Evolutionary conservation across 257 asterid genomes (phyloP), one percentile per base, ranked within the genome.

Genomic region (Solanum dulcamara): DNA sequence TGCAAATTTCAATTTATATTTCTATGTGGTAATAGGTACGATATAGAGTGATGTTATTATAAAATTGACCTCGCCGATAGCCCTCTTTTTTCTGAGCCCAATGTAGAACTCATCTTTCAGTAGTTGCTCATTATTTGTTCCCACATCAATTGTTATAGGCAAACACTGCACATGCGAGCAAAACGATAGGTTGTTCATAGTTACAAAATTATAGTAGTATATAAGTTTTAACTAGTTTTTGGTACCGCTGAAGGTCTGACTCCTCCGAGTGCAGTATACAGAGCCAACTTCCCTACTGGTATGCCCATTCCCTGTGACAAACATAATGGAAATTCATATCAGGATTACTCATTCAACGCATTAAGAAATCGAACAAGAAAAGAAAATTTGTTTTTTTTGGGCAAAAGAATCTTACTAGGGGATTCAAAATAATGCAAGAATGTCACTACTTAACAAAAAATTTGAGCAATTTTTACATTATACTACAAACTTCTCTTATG

Each of bases 201-300:
- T 64, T 9, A 68, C 40, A 50, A 28, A 37, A 15, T 33, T 14
- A 60, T 44, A 68, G 77, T 38, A 55, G 60, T 66, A 10, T 26
- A 20, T 1, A 50, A 26, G 80, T 83, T 53, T 68, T 83, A 85
- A 40, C 46, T 4, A 64, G 85, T 64, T 83, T 83, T 64, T 83
- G 85, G 80, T 92, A 96, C 99, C 38, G 98, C 93, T 22, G 98
- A 96, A 88, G 99, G 99, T 74, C 99, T 91, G 81, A 96, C 92
- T 20, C 99, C 99, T 62, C 99, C 99, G 38, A 96, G 94, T 32
- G 99, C 98, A 30, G 97, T 91, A 89, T 95, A 96, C 84, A 96
- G 84, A 85, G 98, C 90, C 91, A 96, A 84, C 82, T 96, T 96
- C 37, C 99, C 99, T n/a, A 96, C 99, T 4, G 99, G 98, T 86